Evolutionary conservation across 306 rosid species (phyloP).

Genomic region (Cucurbita ficifolia): DNA sequence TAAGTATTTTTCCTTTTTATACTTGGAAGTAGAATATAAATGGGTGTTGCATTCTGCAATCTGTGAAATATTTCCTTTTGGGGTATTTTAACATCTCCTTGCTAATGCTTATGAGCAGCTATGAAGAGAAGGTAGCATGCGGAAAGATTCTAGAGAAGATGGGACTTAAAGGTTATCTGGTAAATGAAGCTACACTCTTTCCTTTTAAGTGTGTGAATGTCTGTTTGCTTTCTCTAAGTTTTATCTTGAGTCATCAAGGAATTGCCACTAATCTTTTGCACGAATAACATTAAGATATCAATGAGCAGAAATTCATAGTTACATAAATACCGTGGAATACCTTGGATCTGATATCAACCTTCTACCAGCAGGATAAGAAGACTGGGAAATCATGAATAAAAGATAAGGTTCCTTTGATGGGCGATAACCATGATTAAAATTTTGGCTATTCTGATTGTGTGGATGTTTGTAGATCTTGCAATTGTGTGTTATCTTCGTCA

Average conservation of each 20-base stretch:
- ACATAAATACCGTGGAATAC: background rate
- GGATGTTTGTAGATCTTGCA: background rate
- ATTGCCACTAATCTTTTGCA: background rate
- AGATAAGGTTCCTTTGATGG: background rate
- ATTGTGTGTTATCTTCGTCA: background rate
- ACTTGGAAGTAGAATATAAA: background rate
- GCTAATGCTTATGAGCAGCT: constrained; percentile 30
- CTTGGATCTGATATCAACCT: background rate
- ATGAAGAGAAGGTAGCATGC: constrained; percentile 52
- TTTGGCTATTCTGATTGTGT: background rate
- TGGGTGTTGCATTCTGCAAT: background rate
- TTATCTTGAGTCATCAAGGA: background rate
- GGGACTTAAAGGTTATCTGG: constrained; percentile 76
- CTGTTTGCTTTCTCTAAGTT: background rate
- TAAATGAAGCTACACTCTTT: constrained; percentile 14
- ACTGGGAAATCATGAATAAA: background rate
- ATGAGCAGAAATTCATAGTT: background rate
- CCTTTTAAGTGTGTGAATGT: background rate
- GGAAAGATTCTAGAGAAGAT: constrained; percentile 48
- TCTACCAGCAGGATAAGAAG: background rate
- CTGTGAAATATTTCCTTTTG: background rate
- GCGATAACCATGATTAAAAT: background rate
- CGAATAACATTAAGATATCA: background rate
- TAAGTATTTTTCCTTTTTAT: constrained; percentile 26
- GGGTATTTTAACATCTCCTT: constrained; percentile 3